Base-by-base conservation (phyloP, 148 eudicot species). In the Nyssa sinensis region DNA sequence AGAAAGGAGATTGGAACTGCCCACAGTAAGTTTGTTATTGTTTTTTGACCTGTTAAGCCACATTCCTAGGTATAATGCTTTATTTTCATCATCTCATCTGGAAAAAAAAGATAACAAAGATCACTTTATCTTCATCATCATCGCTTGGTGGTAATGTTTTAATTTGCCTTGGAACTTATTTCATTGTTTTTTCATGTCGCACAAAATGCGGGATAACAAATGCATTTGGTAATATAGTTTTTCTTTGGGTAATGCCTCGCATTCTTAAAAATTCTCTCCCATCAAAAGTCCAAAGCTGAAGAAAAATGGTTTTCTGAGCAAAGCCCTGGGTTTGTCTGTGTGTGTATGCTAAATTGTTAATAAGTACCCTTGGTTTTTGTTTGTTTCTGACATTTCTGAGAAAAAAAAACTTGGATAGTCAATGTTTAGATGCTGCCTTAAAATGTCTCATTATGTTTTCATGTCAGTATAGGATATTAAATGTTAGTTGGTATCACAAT, bases 1-100 rank as follows among this genome's bases (percentile, higher is more conserved):
- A 89, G 81, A 82, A 80, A 70, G 93, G 93, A 71, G 98, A 94
- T 73, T 94, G 98, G 98, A 81, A 87, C 71, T 94, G 98, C 83
- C 88, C 90, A 47, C 63, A 80, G 98, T 94, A 84, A 87, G 96
- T 85, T 41, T 31, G 23, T 61, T 68, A 73, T 59, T 34, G 23
- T 33, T 72, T 62, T 35, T 39, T 66, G 63, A 16, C 66, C n/a
- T 65, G 57, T 65, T 34, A 65, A 27, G 33, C 55, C 25, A 37
- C 24, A 10, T 28, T 23, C 44, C 72, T 49, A 49, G 37, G 37
- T 16, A 31, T 14, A 35, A n/a, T 70, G 64, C 32, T 34, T 24
- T 59, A 34, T 55, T 3, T n/a, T n/a, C n/a, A n/a, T n/a, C n/a
- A n/a, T n/a, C n/a, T 55, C 24, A 14, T 58, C 17, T n/a, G n/a